A percentile compares a stretch with the other conserved stretches of the same genome.
Conservation (phyloP, 2,329 filamentous ascomycete genomes). For the Dryadomyces quercus-mongolicae region DNA sequence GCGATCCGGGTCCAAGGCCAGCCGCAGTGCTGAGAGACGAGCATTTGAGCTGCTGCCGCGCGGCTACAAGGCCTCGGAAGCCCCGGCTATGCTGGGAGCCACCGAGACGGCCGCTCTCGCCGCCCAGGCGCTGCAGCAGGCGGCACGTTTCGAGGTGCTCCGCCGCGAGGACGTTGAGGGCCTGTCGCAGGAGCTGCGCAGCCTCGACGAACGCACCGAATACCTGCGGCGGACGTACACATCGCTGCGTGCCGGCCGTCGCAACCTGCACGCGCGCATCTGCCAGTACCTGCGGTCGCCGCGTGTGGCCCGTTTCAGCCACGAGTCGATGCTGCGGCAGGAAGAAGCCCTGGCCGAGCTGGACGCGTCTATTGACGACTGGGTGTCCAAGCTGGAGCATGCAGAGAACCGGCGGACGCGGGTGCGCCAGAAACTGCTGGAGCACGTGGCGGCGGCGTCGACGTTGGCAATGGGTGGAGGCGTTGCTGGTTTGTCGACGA, state of each 20-base stretch:
- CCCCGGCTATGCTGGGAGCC: conserved; percentile 30
- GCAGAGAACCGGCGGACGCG: conserved; percentile 66
- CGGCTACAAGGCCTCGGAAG: conserved; percentile 44
- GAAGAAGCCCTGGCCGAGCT: conserved; percentile 69
- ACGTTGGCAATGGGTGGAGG: conserved; percentile 25
- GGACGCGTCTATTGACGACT: conserved; percentile 68
- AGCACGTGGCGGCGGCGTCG: conserved; percentile 65
- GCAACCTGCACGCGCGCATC: conserved; percentile 65
- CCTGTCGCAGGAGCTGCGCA: conserved; percentile 59
- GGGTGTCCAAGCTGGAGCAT: conserved; percentile 67
- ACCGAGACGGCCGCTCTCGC: conserved; percentile 39
- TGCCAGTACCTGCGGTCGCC: conserved; percentile 65
- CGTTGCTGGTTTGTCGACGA: background rate
- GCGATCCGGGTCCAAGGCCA: conserved; percentile 29
- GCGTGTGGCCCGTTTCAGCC: conserved; percentile 57
- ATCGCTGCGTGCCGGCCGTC: conserved; percentile 61
- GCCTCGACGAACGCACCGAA: conserved; percentile 65
- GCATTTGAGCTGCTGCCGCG: conserved; percentile 50
- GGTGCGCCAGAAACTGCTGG: conserved; percentile 67
- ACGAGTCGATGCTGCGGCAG: conserved; percentile 65
- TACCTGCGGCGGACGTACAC: conserved; percentile 68
- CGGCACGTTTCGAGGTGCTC: conserved; percentile 53
- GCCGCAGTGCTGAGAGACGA: conserved; percentile 38
- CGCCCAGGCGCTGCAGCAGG: conserved; percentile 50
- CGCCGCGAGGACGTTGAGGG: conserved; percentile 48